A percentile compares a stretch with the other conserved stretches of the same genome.
These are phyloP conservation scores for Fonsecaea multimorphosa DNA, from an alignment of 2,329 filamentous ascomycete species.

Conservation along the genomic window DNA sequence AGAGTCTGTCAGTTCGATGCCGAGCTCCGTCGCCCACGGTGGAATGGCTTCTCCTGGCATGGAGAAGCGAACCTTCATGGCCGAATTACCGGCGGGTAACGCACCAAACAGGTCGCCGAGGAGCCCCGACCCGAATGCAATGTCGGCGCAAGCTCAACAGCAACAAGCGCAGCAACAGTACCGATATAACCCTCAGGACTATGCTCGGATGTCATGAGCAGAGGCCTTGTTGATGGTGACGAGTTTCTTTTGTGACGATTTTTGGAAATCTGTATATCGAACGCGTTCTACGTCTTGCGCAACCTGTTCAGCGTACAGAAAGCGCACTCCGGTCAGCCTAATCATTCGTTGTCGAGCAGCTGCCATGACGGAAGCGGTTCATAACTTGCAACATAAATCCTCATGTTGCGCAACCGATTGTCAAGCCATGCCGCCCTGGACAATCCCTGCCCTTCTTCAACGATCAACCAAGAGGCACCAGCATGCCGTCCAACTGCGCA, in stretches of 20 bases:
- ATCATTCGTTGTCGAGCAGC: background rate
- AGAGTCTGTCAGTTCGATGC: conserved; percentile 31
- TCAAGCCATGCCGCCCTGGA: background rate
- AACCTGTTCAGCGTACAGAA: background rate
- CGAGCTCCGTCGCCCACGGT: conserved; percentile 25
- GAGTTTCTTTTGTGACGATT: conserved; percentile 19
- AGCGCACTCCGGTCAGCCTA: background rate
- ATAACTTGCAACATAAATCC: background rate
- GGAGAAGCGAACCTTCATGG: conserved; percentile 32
- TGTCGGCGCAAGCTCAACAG: conserved; percentile 23
- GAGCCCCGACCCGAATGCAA: conserved; percentile 26
- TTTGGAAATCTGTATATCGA: conserved; percentile 16
- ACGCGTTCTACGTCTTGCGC: background rate
- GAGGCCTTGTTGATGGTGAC: conserved; percentile 4
- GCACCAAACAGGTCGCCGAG: conserved; percentile 23
- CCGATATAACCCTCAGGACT: conserved; percentile 35
- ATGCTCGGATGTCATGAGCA: conserved; percentile 30
- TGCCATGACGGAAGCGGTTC: background rate
- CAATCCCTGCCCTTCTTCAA: background rate
- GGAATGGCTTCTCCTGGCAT: conserved; percentile 28
- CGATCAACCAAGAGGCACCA: background rate
- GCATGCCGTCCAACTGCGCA: background rate
- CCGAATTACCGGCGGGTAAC: conserved; percentile 26
- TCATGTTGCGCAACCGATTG: background rate
- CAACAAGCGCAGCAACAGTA: conserved; percentile 26